These are phyloP conservation scores for Metschnikowia matae DNA, from an alignment of 805 yeast species.

Conservation along the genomic window DNA sequence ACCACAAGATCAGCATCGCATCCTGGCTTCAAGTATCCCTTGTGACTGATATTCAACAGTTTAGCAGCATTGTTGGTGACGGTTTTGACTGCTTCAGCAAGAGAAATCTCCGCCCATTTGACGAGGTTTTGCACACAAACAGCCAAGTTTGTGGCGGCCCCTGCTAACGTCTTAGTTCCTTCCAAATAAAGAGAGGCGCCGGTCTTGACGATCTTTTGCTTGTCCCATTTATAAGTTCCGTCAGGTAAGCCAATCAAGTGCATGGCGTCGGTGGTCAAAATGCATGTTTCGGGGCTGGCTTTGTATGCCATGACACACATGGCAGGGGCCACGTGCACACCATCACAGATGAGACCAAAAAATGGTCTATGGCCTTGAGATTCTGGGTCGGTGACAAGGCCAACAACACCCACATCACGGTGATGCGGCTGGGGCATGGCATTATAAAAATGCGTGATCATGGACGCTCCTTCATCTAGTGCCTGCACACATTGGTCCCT, in stretches of 20 bases:
- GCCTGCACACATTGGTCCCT: conserved; percentile 40
- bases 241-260: conserved; percentile 52
- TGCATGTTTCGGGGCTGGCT: conserved; percentile 49
- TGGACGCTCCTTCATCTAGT: conserved; percentile 48
- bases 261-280: conserved; percentile 59
- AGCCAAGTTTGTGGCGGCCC: conserved; percentile 54
- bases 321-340: conserved; percentile 56
- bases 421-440: conserved; percentile 64
- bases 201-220: conserved; percentile 43
- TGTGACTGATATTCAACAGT: conserved; percentile 41
- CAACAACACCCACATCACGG: conserved; percentile 54
- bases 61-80: conserved; percentile 53
- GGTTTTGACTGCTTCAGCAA: conserved; percentile 52
- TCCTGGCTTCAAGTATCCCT: conserved; percentile 50
- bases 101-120: conserved; percentile 45
- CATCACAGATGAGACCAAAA: conserved; percentile 55
- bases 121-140: conserved; percentile 48
- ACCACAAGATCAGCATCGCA: conserved; percentile 57
- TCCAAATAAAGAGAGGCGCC: conserved; percentile 46
- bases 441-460: conserved; percentile 58
- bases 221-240: conserved; percentile 53
- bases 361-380: conserved; percentile 33
- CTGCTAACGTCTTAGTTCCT: conserved; percentile 58
- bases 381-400: conserved; percentile 36
- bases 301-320: conserved; percentile 48